Evolutionary conservation across 139 green algal genomes (phyloP).

Genomic region (Closterium sp.): DNA sequence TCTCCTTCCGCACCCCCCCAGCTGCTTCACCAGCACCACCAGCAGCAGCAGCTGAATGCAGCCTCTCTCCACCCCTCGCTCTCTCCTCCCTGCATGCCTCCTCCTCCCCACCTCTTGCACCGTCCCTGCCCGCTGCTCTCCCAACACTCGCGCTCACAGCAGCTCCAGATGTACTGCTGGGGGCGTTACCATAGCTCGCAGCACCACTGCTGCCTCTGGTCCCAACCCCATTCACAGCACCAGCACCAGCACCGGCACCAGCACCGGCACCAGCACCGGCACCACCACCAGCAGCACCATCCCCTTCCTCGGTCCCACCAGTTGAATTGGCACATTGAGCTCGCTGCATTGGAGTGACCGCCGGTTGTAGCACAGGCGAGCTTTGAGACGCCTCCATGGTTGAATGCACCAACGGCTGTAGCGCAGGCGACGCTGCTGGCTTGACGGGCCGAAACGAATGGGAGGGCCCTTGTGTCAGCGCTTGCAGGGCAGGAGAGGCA

Average conservation of each 20-base stretch:
- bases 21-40: neutral
- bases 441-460: neutral
- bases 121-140: neutral
- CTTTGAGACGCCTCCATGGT: no score
- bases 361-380: no score
- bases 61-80: neutral
- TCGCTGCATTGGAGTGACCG: no score
- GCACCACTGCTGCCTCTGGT: no score
- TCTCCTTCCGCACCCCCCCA: neutral
- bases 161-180: no score
- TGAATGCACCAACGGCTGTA: neutral
- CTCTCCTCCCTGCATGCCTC: neutral
- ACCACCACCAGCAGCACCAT: no score
- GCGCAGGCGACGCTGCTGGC: neutral
- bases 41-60: neutral
- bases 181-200: no score
- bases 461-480: neutral
- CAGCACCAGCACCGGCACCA: no score
- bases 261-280: no score
- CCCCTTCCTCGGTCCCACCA: neutral
- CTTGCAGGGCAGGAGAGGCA: neutral
- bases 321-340: neutral
- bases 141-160: neutral
- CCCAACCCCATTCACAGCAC: no score
- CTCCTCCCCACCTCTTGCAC: neutral